A percentile compares a stretch with the other conserved stretches of the same genome.
phyloP scores from a whole-genome alignment of 768 basidiomycete genomes.

The Erythrobasidium yunnanense region DNA sequence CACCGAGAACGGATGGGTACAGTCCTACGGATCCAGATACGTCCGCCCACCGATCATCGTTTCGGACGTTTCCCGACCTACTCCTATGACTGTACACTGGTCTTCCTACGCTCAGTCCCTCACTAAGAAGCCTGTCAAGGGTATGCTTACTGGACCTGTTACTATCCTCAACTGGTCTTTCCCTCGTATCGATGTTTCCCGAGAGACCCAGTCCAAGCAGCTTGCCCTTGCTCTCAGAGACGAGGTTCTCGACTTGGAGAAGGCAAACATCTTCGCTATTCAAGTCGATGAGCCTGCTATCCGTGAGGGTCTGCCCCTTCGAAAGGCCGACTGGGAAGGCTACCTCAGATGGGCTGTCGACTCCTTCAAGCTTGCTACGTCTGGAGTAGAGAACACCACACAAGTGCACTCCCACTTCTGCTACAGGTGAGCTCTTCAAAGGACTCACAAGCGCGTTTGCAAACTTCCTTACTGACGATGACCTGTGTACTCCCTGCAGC shows the following conservation, averaged over 20 bases:
- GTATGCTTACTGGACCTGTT: slow-evolving; percentile 96
- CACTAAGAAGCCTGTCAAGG: slow-evolving; percentile 93
- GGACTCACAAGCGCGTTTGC: not conserved
- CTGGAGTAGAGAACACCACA: slow-evolving; percentile 82
- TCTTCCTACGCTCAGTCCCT: slow-evolving; percentile 90
- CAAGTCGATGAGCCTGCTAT: slow-evolving; percentile 99
- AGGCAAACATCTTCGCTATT: slow-evolving; percentile 90
- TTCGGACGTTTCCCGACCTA: slow-evolving; percentile 86
- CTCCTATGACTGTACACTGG: slow-evolving; percentile 93
- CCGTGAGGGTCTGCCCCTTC: slow-evolving; percentile 95
- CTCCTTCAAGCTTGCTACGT: slow-evolving; percentile 94
- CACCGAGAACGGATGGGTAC: slow-evolving; percentile 98
- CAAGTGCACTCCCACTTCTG: slow-evolving; percentile 99
- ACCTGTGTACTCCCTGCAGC: not conserved
- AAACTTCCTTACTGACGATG: not conserved
- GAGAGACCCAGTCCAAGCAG: slow-evolving; percentile 95
- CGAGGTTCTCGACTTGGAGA: slow-evolving; percentile 82
- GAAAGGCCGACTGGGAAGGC: slow-evolving; percentile 85
- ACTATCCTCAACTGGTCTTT: slow-evolving; percentile 94
- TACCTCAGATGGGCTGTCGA: slow-evolving; percentile 98
- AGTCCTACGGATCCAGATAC: slow-evolving; percentile 98
- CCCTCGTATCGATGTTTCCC: slow-evolving; percentile 94
- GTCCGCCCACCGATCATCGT: slow-evolving; percentile 98
- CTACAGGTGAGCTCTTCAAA: slow-evolving; percentile 46
- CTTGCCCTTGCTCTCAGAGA: slow-evolving; percentile 95